Evolutionary conservation across 345 rosid genomes (phyloP).

Genomic region (rapeseed (Brassica napus)): DNA sequence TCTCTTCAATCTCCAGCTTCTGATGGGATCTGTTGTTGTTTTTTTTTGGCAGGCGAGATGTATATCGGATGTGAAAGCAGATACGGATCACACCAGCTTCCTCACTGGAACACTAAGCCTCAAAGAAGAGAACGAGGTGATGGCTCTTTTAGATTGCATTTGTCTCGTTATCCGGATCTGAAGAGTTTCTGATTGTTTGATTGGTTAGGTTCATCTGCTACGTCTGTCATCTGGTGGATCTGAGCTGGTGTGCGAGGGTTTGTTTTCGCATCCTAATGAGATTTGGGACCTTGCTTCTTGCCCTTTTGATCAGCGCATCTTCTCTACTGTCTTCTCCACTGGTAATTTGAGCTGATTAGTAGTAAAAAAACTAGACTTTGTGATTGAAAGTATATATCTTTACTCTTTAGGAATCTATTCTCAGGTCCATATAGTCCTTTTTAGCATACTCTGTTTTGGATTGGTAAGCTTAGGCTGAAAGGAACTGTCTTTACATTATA

Average conservation of each 20-base stretch:
- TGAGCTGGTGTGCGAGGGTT: conserved; percentile 82
- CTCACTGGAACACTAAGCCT: conserved; percentile 88
- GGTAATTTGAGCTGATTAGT: conserved; percentile 46
- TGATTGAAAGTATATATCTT: no score
- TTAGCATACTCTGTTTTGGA: not conserved
- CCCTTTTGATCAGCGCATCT: conserved; percentile 90
- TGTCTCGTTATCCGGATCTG: conserved; percentile 12
- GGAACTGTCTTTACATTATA: not conserved
- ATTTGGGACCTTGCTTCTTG: conserved; percentile 88
- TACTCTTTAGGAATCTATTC: no score
- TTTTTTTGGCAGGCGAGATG: conserved; percentile 73
- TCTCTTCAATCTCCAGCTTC: not conserved
- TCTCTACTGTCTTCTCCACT: conserved; percentile 78
- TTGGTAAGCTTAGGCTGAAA: not conserved
- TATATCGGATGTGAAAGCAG: conserved; percentile 88
- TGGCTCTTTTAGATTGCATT: not conserved
- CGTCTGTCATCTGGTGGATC: conserved; percentile 83
- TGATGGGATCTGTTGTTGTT: conserved; percentile 10
- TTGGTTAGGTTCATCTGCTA: conserved; percentile 75
- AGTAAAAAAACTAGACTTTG: not conserved
- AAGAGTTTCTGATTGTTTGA: conserved; percentile 13
- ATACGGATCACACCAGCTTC: conserved; percentile 90
- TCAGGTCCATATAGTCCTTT: no score
- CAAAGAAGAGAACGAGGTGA: conserved; percentile 89
- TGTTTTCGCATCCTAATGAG: conserved; percentile 91